These are phyloP conservation scores for Globisporangium paroecandrum DNA, from an alignment of 352 stramenopile species.

Conservation along the genomic window DNA sequence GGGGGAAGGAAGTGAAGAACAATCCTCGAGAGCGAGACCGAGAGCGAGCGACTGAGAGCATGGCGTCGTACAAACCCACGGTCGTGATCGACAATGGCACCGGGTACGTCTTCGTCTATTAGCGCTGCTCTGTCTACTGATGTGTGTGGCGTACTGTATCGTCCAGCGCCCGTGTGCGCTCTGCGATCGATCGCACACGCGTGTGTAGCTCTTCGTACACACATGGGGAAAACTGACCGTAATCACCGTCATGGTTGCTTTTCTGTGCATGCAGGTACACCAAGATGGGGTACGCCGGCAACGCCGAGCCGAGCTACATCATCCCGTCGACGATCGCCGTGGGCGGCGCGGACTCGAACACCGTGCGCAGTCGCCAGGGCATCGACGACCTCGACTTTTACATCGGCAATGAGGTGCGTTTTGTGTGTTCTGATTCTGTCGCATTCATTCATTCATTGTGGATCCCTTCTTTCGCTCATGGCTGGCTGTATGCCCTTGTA, in stretches of 20 bases:
- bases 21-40: background rate
- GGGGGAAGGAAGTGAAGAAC: slow-evolving; percentile 3
- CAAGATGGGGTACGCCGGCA: slow-evolving; percentile 95
- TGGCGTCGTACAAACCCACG: slow-evolving; percentile 86
- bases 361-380: slow-evolving; percentile 82
- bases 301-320: slow-evolving; percentile 93
- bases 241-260: background rate
- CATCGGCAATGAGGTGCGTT: slow-evolving; percentile 86
- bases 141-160: background rate
- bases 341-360: slow-evolving; percentile 53
- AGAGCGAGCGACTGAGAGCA: slow-evolving; percentile 13
- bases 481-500: background rate
- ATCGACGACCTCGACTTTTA: slow-evolving; percentile 96
- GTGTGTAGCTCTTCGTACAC: slow-evolving; percentile 8
- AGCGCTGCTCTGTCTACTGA: background rate
- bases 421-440: background rate
- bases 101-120: slow-evolving; percentile 53
- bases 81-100: slow-evolving; percentile 97
- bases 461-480: background rate
- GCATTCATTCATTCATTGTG: background rate
- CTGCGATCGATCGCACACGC: too few species aligned
- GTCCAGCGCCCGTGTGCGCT: background rate
- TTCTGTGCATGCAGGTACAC: slow-evolving; percentile 79
- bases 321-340: slow-evolving; percentile 93
- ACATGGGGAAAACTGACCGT: slow-evolving; percentile 2